Base-by-base conservation (phyloP, 2,329 filamentous ascomycete genomes). In the Lanzia echinophila region DNA sequence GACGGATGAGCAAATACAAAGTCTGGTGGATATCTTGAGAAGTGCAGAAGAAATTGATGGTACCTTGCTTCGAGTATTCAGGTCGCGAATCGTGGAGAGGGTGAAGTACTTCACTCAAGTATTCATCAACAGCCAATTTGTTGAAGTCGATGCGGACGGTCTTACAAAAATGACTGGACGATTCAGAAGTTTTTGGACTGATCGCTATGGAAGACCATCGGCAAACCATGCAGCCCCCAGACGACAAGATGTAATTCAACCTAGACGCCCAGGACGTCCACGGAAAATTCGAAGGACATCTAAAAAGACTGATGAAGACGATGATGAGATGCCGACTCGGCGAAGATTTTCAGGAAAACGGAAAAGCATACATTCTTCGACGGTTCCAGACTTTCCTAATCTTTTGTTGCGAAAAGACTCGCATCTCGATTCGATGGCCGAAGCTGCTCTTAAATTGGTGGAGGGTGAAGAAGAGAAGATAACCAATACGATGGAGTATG, bases 121-220 rank as follows among this genome's bases (percentile, higher is more conserved):
- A 49, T 54, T 54, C 20, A 15, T 54, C 24, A 48, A 50, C 31
- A 22, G 45, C 22, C 44, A 54, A 15, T 54, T 54, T 3, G 17
- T 54, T 15, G 51, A 54, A 28, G 5, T 54, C 10, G 45, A 50
- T 17, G 19, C 34, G n/a, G 38, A 54, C 32, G 51, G 46, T 13
- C n/a, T 38, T 13, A 45, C 38, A 17, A 45, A 31, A n/a, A 54
- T 54, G 46, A 54, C 46, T 2, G 46, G 15, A 24, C 24, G 51
- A 31, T 54, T 54, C 36, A 45, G 51, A 12, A 41, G 42, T 36
- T 34, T 50, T 19, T 54, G 51, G 51, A 49, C 36, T 28, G 42
- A 33, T 24, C 46, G 33, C 13, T 48, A 54, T 36, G 45, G 45
- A 36, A 28, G 17, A 15, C 51, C 28, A 34, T 34, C 20, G 24